Percentiles rank a stretch among this genome's conserved stretches.
Conservation (phyloP, 768 basidiomycete genomes). For the Suillus luteus region DNA sequence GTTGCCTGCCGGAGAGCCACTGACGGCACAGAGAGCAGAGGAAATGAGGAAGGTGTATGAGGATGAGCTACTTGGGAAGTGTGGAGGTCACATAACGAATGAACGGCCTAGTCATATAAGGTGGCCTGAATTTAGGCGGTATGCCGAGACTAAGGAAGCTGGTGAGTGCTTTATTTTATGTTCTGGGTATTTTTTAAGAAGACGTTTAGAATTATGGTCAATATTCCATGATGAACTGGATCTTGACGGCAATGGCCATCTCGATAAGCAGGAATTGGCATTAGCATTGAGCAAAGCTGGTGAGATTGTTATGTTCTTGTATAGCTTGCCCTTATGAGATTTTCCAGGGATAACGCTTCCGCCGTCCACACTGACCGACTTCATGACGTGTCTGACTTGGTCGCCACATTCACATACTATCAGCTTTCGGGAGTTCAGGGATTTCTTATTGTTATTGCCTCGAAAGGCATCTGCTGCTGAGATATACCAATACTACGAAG, state of each 20-base stretch:
- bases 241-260: constrained; percentile 81
- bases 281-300: constrained; percentile 74
- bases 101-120: constrained; percentile 49
- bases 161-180: constrained; percentile 49
- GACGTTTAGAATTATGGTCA: constrained; percentile 75
- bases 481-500: constrained; percentile 83
- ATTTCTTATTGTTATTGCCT: constrained; percentile 86
- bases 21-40: constrained; percentile 59
- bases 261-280: constrained; percentile 67
- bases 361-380: constrained; percentile 71
- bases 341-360: constrained; percentile 69
- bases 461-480: constrained; percentile 79
- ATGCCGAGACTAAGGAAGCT: constrained; percentile 78
- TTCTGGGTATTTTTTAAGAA: constrained; percentile 20
- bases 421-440: constrained; percentile 84
- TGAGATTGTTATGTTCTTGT: constrained; percentile 34
- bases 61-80: constrained; percentile 66
- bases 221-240: constrained; percentile 92
- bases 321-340: constrained; percentile 18
- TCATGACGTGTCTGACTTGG: constrained; percentile 77
- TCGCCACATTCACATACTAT: constrained; percentile 69
- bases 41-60: constrained; percentile 72
- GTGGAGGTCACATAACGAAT: constrained; percentile 46
- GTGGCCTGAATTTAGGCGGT: constrained; percentile 74
- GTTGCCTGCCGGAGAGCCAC: constrained; percentile 20